Evolutionary conservation across 2,329 filamentous ascomycete species (phyloP).

Genomic region (Phyllosticta capitalensis): DNA sequence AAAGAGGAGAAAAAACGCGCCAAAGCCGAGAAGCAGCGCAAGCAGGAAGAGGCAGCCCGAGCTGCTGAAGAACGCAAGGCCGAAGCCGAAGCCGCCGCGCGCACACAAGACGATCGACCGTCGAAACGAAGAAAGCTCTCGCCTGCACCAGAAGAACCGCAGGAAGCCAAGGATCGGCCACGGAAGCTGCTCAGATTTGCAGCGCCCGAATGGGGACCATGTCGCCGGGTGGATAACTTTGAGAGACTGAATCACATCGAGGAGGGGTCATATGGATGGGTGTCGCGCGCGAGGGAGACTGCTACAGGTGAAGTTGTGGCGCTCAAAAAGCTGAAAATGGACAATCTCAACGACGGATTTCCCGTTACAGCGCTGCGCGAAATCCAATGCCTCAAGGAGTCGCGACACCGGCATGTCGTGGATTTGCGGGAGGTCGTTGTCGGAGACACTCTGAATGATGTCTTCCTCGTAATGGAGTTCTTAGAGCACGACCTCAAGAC

Average conservation of each 20-base stretch:
- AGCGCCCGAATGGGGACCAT: slow-evolving; percentile 56
- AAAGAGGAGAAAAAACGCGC: slow-evolving; percentile 82
- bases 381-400: slow-evolving; percentile 81
- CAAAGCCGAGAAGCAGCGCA: slow-evolving; percentile 72
- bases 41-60: slow-evolving; percentile 44
- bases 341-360: slow-evolving; percentile 68
- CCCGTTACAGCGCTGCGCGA: slow-evolving; percentile 89
- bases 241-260: slow-evolving; percentile 94
- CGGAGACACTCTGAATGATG: slow-evolving; percentile 54
- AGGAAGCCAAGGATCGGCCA: slow-evolving; percentile 24
- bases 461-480: slow-evolving; percentile 95
- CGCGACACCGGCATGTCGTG: slow-evolving; percentile 75
- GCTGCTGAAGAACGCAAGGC: slow-evolving; percentile 14
- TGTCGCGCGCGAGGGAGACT: slow-evolving; percentile 70
- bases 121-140: slow-evolving; percentile 55
- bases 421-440: slow-evolving; percentile 74
- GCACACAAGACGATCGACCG: slow-evolving; percentile 28
- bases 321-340: slow-evolving; percentile 87
- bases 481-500: slow-evolving; percentile 94
- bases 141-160: slow-evolving; percentile 30
- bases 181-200: slow-evolving; percentile 63
- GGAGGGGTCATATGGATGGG: slow-evolving; percentile 92
- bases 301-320: slow-evolving; percentile 74
- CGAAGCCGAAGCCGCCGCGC: slow-evolving; percentile 16
- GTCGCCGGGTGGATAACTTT: slow-evolving; percentile 75